A percentile compares a stretch with the other conserved stretches of the same genome.
These are phyloP conservation scores for Cutaneotrichosporon sp. DNA, from an alignment of 1,284 basidiomycete genomes.

Conservation along the genomic window DNA sequence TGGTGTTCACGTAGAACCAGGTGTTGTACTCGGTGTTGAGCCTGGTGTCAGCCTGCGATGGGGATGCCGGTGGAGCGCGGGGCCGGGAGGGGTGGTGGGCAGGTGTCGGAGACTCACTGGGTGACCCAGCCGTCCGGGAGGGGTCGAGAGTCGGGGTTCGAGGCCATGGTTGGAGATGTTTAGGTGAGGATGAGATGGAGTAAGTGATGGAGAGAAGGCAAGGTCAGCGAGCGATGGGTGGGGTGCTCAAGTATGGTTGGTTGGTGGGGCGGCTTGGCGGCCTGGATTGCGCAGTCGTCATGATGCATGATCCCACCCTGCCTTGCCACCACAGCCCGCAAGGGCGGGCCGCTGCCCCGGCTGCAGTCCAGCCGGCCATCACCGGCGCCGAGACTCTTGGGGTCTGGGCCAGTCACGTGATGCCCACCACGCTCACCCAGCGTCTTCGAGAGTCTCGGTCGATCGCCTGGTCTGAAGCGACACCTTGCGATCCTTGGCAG, in stretches of 20 bases:
- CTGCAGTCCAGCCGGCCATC: too few relatives aligned
- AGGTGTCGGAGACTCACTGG: conserved; percentile 42
- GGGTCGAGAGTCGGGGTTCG: conserved; percentile 47
- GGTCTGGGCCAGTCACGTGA: not conserved
- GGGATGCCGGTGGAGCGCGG: not conserved
- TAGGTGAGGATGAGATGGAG: not conserved
- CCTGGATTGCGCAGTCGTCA: not conserved
- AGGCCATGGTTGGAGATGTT: conserved; percentile 20
- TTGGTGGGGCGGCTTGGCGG: not conserved
- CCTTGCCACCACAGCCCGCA: too few relatives aligned
- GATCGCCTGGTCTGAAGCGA: not conserved
- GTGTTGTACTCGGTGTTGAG: conserved; percentile 53
- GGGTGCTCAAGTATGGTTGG: not conserved
- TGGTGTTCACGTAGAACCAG: conserved; percentile 55
- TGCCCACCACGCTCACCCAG: too few relatives aligned
- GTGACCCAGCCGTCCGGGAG: conserved; percentile 51
- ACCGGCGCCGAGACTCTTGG: not conserved
- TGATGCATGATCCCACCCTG: not conserved
- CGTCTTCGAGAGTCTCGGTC: not conserved
- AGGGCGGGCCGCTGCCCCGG: too few relatives aligned
- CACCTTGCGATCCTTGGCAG: too few relatives aligned
- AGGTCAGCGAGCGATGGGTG: not conserved
- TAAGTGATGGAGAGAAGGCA: not conserved
- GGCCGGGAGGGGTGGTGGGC: not conserved
- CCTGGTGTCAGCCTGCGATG: conserved; percentile 21